Conservation (phyloP, 2,329 filamentous ascomycete species). For the Aspergillus sp. region DNA sequence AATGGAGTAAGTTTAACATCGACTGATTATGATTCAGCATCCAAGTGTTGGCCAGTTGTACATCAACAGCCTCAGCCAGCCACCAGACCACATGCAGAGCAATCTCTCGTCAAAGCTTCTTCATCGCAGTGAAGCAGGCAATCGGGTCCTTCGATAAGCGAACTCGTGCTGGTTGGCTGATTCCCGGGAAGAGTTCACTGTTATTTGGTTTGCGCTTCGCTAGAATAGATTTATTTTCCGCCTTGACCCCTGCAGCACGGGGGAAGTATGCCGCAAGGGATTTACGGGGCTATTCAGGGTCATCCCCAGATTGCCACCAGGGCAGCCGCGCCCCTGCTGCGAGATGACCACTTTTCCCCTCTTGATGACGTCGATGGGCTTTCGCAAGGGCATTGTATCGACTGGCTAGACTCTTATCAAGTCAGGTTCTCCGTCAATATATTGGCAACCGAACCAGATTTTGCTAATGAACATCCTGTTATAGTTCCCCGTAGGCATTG, state of each 20-base stretch:
- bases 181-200: neutral
- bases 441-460: conserved; percentile 1
- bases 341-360: conserved; percentile 4
- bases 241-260: conserved; percentile 23
- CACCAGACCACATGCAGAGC: neutral
- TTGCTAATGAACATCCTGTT: neutral
- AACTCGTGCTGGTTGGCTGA: neutral
- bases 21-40: neutral
- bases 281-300: conserved; percentile 17
- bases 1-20: neutral
- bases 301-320: conserved; percentile 17
- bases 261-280: conserved; percentile 28
- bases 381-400: neutral
- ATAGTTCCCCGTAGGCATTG: neutral
- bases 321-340: conserved; percentile 11
- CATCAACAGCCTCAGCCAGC: neutral
- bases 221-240: neutral
- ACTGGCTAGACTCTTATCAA: neutral
- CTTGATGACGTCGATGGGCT: conserved; percentile 12
- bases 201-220: neutral
- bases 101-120: neutral
- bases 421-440: neutral
- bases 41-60: neutral
- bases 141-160: neutral
- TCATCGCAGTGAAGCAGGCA: neutral